Conservation (phyloP, 1,139 yeast species). For the Blastobotrys niveus region DNA sequence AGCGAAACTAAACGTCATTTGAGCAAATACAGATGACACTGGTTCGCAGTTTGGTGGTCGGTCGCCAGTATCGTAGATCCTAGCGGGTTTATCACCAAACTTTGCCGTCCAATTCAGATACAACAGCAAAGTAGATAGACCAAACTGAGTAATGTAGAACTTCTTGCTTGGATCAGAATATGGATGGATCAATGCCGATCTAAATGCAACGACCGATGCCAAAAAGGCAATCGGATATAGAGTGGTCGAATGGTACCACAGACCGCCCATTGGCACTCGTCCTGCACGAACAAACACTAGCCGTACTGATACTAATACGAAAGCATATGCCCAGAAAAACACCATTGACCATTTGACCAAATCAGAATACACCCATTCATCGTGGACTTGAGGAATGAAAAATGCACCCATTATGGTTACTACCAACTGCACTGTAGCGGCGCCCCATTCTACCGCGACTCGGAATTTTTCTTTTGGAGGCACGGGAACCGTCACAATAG, state of each 20-base stretch:
- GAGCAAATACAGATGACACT: conserved; percentile 52
- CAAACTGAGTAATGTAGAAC: conserved; percentile 32
- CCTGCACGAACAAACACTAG: conserved; percentile 41
- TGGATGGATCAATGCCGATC: conserved; percentile 59
- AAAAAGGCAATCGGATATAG: conserved; percentile 51
- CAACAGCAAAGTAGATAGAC: conserved; percentile 43
- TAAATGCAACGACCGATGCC: conserved; percentile 50
- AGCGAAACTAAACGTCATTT: conserved; percentile 71
- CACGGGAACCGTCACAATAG: conserved; percentile 27
- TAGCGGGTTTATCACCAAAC: conserved; percentile 45
- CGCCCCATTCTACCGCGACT: conserved; percentile 25
- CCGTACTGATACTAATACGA: conserved; percentile 48
- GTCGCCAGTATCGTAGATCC: conserved; percentile 36
- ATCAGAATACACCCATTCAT: conserved; percentile 15
- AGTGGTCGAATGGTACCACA: conserved; percentile 64
- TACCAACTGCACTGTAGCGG: conserved; percentile 37
- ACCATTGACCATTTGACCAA: neutral
- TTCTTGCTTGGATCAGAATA: conserved; percentile 30
- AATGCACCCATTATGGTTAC: conserved; percentile 33
- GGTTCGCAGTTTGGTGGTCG: conserved; percentile 71
- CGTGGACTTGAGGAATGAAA: conserved; percentile 34
- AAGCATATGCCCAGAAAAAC: conserved; percentile 52
- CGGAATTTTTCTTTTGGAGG: conserved; percentile 26
- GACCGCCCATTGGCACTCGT: conserved; percentile 32
- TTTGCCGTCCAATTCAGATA: conserved; percentile 54